phyloP scores from a whole-genome alignment of 2,329 filamentous ascomycete genomes.

The Aspergillus floridensis region DNA sequence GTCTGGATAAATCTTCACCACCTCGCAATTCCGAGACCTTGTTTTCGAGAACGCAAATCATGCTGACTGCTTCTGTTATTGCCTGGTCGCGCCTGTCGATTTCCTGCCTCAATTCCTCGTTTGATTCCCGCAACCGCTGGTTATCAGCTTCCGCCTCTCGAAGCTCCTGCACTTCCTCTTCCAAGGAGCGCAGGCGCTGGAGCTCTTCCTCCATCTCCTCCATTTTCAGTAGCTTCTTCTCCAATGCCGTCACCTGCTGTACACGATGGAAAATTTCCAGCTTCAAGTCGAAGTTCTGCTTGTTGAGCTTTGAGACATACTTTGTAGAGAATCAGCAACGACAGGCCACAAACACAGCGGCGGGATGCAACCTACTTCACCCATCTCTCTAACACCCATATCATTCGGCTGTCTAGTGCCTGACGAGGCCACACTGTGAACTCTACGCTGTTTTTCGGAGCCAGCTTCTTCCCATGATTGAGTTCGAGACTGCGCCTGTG shows the following conservation, averaged over 20 bases:
- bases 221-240: constrained; percentile 41
- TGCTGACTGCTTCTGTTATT: constrained; percentile 42
- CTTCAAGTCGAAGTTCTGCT: constrained; percentile 45
- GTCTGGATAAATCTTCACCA: constrained; percentile 18
- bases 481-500: constrained; percentile 17
- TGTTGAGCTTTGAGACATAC: constrained; percentile 46
- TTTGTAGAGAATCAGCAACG: constrained; percentile 21
- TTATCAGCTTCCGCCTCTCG: constrained; percentile 37
- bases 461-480: constrained; percentile 32
- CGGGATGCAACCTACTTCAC: constrained; percentile 32
- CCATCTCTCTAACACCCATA: constrained; percentile 45
- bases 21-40: constrained; percentile 37
- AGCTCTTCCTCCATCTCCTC: constrained; percentile 38
- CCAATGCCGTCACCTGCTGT: constrained; percentile 35
- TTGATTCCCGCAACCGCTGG: constrained; percentile 35
- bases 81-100: constrained; percentile 42
- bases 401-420: constrained; percentile 37
- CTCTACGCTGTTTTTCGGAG: constrained; percentile 37
- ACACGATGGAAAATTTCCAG: constrained; percentile 42
- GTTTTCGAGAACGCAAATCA: constrained; percentile 45
- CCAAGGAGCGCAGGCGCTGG: constrained; percentile 26
- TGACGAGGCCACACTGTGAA: constrained; percentile 28
- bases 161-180: constrained; percentile 39
- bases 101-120: constrained; percentile 37
- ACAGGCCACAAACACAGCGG: background rate